Evolutionary conservation across 2,329 filamentous ascomycete species (phyloP).

Genomic region (Neonectria hederae): DNA sequence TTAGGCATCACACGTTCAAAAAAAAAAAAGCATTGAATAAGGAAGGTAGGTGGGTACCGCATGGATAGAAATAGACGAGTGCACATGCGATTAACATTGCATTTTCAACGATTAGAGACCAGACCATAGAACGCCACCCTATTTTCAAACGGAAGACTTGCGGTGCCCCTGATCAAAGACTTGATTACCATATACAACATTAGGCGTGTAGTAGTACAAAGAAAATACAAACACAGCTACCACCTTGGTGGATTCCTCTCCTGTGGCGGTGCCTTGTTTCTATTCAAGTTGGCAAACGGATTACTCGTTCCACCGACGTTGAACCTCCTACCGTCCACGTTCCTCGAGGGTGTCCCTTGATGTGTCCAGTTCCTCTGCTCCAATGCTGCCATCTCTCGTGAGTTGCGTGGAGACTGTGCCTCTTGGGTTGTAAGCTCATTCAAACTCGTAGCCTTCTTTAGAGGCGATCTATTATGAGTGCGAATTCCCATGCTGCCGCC

Average conservation of each 20-base stretch:
- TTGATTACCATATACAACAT: conserved; percentile 15
- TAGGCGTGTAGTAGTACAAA: conserved; percentile 4
- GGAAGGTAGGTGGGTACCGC: background rate
- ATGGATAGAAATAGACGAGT: background rate
- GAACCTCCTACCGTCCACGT: conserved; percentile 43
- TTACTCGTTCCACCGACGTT: conserved; percentile 43
- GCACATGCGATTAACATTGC: background rate
- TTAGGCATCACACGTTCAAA: background rate
- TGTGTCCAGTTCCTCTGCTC: conserved; percentile 58
- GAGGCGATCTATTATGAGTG: conserved; percentile 81
- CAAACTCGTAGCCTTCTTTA: conserved; percentile 79
- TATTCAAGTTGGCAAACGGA: conserved; percentile 52
- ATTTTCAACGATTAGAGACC: background rate
- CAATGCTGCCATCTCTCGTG: conserved; percentile 68
- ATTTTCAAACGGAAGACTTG: background rate
- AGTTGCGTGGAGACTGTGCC: conserved; percentile 63
- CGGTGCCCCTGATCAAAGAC: conserved; percentile 1
- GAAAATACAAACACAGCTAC: conserved; percentile 29
- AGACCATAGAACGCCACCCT: background rate
- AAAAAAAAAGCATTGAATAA: conserved; percentile 2
- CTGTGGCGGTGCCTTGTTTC: conserved; percentile 47
- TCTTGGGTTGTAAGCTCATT: conserved; percentile 60
- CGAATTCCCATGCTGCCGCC: conserved; percentile 85
- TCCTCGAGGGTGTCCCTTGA: conserved; percentile 54
- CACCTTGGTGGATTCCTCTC: conserved; percentile 55